Base-by-base conservation (phyloP, 768 basidiomycete species). In the Kwoniella botswanensis region DNA sequence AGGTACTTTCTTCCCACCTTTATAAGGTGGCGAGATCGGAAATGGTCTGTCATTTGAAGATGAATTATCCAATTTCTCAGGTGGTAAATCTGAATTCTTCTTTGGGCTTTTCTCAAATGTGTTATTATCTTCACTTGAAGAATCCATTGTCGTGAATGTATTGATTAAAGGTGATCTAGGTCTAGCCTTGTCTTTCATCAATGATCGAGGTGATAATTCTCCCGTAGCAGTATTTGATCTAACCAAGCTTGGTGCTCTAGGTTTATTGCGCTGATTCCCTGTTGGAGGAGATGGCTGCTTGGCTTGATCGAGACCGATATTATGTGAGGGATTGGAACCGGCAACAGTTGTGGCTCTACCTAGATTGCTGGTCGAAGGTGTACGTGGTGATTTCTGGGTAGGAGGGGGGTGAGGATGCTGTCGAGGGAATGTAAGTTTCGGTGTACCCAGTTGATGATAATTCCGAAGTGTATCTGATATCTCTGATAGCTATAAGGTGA, bases 401-500 rank as follows among this genome's bases (percentile, higher is more conserved):
- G 15, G 6, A 26, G 50, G 56, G 4, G 55, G 17, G 13, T 71
- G 46, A 11, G 53, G n/a, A 24, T 60, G 44, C 21, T 54, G 71
- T 12, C 53, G 52, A 13, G 60, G 76, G 71, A 79, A 81, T 3
- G 71, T 56, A 7, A 81, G 66, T 52, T 71, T 74, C 2, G 80
- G 80, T 12, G 80, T 81, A 12, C 80, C 80, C 13, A 76, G 67
- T 21, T 67, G 63, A 61, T 81, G 80, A 70, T 81, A 81, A 15
- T 75, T 71, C 26, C 78, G 67, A 4, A 81, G 64, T n/a, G 64
- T 64, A 6, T 77, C 69, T 4, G 78, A 79, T 43, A 81, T 67
- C 13, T 55, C 44, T 5, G 66, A 71, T 15, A 81, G 76, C 79
- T 80, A 35, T 6, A 18, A 22, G 42, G 35, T 35, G 7, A 9